Conservation (phyloP, 371 early-diverging fungal genomes). For the Sanchytrium tribonematis region DNA sequence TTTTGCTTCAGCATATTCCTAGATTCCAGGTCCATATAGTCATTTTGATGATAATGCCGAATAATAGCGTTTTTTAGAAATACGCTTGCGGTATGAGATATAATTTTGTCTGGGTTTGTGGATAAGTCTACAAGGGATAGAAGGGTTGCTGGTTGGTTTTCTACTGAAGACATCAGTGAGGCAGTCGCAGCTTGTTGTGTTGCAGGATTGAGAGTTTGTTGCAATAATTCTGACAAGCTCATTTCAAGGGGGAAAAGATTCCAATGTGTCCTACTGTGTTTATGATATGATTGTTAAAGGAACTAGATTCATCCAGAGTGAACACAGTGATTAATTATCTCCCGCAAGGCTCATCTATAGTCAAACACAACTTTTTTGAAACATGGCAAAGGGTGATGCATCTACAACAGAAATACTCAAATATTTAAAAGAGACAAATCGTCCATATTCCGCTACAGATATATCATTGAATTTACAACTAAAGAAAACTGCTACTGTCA, state of each 20-base stretch:
- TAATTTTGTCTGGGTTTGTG: not conserved
- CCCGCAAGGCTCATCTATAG: too few relatives aligned
- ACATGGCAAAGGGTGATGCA: not conserved
- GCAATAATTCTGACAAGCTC: not conserved
- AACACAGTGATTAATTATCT: too few relatives aligned
- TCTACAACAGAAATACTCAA: constrained; percentile 7
- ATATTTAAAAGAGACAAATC: constrained; percentile 16
- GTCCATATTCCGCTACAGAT: constrained; percentile 26
- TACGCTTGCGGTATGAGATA: not conserved
- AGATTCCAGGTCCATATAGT: not conserved
- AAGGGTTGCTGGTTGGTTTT: not conserved
- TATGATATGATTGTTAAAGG: too few relatives aligned
- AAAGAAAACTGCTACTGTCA: constrained; percentile 8
- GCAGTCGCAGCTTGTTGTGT: not conserved
- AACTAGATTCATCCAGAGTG: too few relatives aligned
- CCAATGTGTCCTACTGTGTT: too few relatives aligned
- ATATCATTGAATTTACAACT: constrained; percentile 20
- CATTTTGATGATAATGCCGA: not conserved
- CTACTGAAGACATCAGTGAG: not conserved
- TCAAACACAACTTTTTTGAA: too few relatives aligned
- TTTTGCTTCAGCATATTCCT: not conserved
- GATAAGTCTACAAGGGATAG: not conserved
- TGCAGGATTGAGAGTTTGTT: not conserved
- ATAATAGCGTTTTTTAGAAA: not conserved
- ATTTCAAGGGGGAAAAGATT: not conserved